Percentiles rank a stretch among this genome's conserved stretches.
Conservation (phyloP, 257 asterid species). For the Dorcoceras hygrometricum region DNA sequence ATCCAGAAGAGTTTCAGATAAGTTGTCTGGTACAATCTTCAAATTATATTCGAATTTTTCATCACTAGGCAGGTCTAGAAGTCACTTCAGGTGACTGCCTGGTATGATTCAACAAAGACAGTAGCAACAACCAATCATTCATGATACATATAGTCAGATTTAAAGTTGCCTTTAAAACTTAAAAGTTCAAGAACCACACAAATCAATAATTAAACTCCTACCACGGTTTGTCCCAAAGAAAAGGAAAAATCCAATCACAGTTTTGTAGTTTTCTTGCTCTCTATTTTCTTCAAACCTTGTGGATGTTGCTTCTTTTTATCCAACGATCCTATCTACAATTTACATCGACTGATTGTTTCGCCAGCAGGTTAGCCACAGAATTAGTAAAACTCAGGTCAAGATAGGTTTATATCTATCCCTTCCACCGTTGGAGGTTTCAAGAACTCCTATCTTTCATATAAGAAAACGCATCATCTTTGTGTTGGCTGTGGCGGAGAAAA, state of each 20-base stretch:
- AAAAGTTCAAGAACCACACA: background rate
- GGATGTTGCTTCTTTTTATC: background rate
- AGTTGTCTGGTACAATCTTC: slow-evolving; percentile 55
- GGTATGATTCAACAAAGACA: slow-evolving; percentile 48
- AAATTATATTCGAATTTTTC: slow-evolving; percentile 41
- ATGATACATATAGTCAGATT: slow-evolving; percentile 1
- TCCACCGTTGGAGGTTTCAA: background rate
- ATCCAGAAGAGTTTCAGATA: slow-evolving; percentile 69
- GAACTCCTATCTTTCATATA: background rate
- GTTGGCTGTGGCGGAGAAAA: too few relatives aligned
- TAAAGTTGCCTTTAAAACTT: slow-evolving; percentile 4
- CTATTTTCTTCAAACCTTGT: background rate
- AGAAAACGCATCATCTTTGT: background rate
- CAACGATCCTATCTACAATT: background rate
- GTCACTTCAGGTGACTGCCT: slow-evolving; percentile 81
- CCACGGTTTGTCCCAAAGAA: too few relatives aligned
- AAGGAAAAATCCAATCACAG: too few relatives aligned
- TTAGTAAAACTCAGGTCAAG: background rate
- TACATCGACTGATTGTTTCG: background rate
- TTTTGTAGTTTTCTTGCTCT: background rate
- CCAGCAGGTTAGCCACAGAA: background rate
- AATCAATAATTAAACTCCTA: background rate
- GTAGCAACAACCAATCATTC: slow-evolving; percentile 26
- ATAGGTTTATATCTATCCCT: background rate
- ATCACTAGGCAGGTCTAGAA: slow-evolving; percentile 53